A percentile compares a stretch with the other conserved stretches of the same genome.
Evolutionary conservation across 2,329 filamentous ascomycete species (phyloP).

Genomic region (Pestalotiopsis fici): DNA sequence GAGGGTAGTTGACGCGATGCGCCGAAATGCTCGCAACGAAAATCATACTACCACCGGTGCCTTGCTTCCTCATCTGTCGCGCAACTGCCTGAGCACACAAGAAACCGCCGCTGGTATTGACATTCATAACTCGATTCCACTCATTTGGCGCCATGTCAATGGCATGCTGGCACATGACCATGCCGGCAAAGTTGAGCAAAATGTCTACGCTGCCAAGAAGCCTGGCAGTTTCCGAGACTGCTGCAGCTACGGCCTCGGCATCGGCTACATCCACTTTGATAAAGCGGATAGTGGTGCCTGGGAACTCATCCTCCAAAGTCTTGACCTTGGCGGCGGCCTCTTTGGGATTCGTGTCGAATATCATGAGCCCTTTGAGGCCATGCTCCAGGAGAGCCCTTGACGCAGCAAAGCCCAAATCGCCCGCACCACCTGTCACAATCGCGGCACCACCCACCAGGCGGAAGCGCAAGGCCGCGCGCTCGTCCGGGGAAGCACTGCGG

Average conservation of each 20-base stretch:
- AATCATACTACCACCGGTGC: conserved; percentile 61
- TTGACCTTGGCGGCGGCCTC: conserved; percentile 37
- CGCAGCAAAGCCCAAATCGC: conserved; percentile 28
- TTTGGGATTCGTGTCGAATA: conserved; percentile 29
- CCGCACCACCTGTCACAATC: conserved; percentile 30
- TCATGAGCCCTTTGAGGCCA: conserved; percentile 28
- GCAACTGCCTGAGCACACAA: conserved; percentile 67
- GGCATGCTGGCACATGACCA: conserved; percentile 64
- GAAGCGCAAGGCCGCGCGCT: conserved; percentile 27
- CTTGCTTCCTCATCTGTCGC: conserved; percentile 50
- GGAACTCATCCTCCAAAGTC: conserved; percentile 54
- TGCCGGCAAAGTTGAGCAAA: conserved; percentile 67
- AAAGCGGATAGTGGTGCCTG: conserved; percentile 49
- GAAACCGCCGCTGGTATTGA: conserved; percentile 73
- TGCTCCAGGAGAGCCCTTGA: conserved; percentile 31
- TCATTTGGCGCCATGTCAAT: conserved; percentile 58
- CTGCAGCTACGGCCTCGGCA: conserved; percentile 42
- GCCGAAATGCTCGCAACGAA: conserved; percentile 70
- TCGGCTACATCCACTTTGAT: conserved; percentile 62
- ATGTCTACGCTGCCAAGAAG: conserved; percentile 54
- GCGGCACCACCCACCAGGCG: conserved; percentile 28
- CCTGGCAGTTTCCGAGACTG: conserved; percentile 30
- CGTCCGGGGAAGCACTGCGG: conserved; percentile 16
- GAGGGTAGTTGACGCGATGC: conserved; percentile 70
- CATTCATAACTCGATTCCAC: conserved; percentile 66